Evolutionary conservation across 2,329 filamentous ascomycete species (phyloP), one percentile per base, ranked within the genome.

Genomic region (Xylariaceae sp.): DNA sequence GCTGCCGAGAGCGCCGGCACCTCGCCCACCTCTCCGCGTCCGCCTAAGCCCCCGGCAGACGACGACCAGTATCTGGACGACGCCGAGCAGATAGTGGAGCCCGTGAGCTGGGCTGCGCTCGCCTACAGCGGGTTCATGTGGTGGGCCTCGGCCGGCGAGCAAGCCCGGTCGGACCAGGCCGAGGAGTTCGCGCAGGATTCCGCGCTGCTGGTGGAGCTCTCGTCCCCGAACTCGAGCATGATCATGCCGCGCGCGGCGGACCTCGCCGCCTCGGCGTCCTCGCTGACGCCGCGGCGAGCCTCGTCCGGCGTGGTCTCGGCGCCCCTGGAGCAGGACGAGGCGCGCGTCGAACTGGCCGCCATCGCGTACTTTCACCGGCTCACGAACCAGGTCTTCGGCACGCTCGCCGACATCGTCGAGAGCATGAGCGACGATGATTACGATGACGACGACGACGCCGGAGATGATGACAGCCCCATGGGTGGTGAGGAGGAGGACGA

Each of bases 51-150:
- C 15, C 32, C 43, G 22, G 39, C 43, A 14, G 35, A 37, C 23
- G 36, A 37, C 27, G 39, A 46, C 45, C 17, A 37, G 26, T 38
- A 52, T 39, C 17, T 48, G 44, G 9, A 51, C 33, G 31, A 51
- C 33, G 34, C 50, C 26, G 36, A 56, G 46, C 23, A 65, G 5
- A 64, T 80, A 27, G 64, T 79, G 18, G 78, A 83, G 49, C 77
- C 78, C 2, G 55, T 72, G 25, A 79, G 71, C 26, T 83, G 79
- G 85, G 70, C 81, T 1, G 77, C 81, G 1, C 71, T 90, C 17
- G 85, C 85, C 5, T 92, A 90, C 59, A 77, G 75, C 35, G 80
- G 82, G 16, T 89, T 90, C 63, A 86, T 90, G 73, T 92, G 85
- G 85, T 92, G 86, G 85, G 84, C 85, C 2, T 86, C 80, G 12